Conservation (phyloP, 768 basidiomycete species). For the Calocybe indica region DNA sequence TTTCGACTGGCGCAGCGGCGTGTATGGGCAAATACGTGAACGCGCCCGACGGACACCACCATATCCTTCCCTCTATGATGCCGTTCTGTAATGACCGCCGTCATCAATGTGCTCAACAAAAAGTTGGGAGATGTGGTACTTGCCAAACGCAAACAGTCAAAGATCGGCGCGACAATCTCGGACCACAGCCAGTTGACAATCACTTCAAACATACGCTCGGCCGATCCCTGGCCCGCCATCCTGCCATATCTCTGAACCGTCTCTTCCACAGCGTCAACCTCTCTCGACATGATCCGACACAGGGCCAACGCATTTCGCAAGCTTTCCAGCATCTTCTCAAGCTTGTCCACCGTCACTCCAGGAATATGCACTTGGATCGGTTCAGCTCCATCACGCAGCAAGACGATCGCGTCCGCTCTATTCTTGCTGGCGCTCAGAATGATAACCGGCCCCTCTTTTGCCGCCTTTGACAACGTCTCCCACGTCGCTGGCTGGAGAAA, state of each 20-base stretch:
- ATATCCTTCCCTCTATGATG: not conserved
- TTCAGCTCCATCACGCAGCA: not conserved
- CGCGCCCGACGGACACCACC: conserved; percentile 1
- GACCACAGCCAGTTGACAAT: not conserved
- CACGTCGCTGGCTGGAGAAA: not conserved
- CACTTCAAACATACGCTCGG: not conserved
- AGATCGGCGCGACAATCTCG: not conserved
- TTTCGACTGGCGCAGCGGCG: not conserved
- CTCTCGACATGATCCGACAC: not conserved
- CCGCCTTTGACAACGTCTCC: not conserved
- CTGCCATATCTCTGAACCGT: not conserved
- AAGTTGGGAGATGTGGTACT: not conserved
- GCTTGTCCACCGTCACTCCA: not conserved
- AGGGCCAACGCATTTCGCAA: not conserved
- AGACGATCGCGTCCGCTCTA: not conserved
- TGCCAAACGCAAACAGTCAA: not conserved
- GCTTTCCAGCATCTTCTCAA: not conserved
- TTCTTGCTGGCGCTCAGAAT: not conserved
- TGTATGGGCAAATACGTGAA: not conserved
- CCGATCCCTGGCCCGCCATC: not conserved
- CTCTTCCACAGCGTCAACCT: not conserved
- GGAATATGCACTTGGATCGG: not conserved
- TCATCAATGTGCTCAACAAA: not conserved
- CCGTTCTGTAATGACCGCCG: not conserved
- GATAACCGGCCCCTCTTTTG: not conserved